These are phyloP conservation scores for Tremella fuciformis DNA, from an alignment of 768 basidiomycete genomes.

Conservation along the genomic window DNA sequence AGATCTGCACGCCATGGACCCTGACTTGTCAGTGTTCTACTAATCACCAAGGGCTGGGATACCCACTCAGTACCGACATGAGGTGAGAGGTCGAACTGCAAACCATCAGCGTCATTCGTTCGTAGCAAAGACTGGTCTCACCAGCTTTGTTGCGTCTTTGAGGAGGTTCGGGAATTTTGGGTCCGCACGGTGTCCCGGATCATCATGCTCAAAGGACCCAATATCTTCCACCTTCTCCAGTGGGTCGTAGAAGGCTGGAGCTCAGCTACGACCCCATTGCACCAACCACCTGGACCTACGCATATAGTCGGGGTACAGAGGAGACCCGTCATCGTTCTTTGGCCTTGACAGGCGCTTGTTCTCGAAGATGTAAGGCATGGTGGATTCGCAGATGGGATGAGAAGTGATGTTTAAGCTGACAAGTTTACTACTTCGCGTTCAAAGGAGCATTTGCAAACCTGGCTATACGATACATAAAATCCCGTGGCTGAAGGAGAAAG, in stretches of 20 bases:
- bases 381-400: too few relatives aligned
- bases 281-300: not conserved
- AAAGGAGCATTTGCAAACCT: too few relatives aligned
- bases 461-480: too few relatives aligned
- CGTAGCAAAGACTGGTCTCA: not conserved
- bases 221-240: constrained; percentile 5
- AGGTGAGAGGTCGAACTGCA: constrained; percentile 10
- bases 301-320: constrained; percentile 5
- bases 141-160: not conserved
- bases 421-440: too few relatives aligned
- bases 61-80: constrained; percentile 9
- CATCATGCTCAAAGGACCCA: constrained; percentile 9
- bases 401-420: too few relatives aligned
- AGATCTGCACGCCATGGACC: constrained; percentile 12
- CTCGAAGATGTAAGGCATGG: not conserved
- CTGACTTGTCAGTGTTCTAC: constrained; percentile 8
- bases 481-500: too few relatives aligned
- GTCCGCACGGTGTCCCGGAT: constrained; percentile 13
- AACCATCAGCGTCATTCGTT: not conserved
- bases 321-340: constrained; percentile 1
- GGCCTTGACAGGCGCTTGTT: constrained; percentile 1
- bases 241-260: not conserved
- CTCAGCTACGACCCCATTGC: not conserved
- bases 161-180: constrained; percentile 11
- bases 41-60: not conserved